Base-by-base conservation (phyloP, 1,284 basidiomycete genomes). In the Mycocalia duriaeana region DNA sequence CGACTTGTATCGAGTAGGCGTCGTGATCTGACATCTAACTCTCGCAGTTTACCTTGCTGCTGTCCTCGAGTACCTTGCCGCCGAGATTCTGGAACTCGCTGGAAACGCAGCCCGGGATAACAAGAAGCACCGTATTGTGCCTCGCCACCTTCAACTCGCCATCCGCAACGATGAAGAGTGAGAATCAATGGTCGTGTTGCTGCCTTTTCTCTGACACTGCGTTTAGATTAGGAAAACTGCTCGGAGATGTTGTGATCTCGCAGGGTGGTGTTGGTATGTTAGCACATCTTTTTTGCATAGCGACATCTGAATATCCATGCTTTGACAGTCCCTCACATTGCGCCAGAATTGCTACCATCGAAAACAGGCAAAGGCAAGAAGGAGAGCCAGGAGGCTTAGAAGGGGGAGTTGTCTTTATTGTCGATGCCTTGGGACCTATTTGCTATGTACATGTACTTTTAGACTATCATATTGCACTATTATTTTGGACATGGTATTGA, bases 51-150 rank as follows among this genome's bases (percentile, higher is more conserved):
- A 91, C 76, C 84, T 92, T 58, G 89, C 90, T 49, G 89, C 87
- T 48, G 85, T 89, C 45, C 77, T 89, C 40, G 86, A 89, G 65
- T 89, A 92, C 71, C 79, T 91, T 48, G 85, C 89, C 42, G 89
- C 89, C 53, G 89, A 92, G 70, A 91, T 92, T 62, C 85, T 91
- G 61, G 89, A 92, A 69, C 76, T 92, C 47, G 89, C 89, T 53
- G 89, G 89, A 59, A 91, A 91, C 67, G 89, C 87, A 47, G 82
- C 79, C 42, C 77, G 82, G 35, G 83, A 86, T 61, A 87, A 87
- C 77, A 87, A 87, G 77, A 83, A 91, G 76, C 86, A 89, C 51
- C 89, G 89, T 83, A 80, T 92, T 61, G 87, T 91, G 19, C 90
- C 90, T 53, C 82, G 89, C 65, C 90, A 92, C 71, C 69, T 92